A percentile compares a stretch with the other conserved stretches of the same genome.
Conservation (phyloP, 1,284 basidiomycete species). For the Boletus semigastroideus region DNA sequence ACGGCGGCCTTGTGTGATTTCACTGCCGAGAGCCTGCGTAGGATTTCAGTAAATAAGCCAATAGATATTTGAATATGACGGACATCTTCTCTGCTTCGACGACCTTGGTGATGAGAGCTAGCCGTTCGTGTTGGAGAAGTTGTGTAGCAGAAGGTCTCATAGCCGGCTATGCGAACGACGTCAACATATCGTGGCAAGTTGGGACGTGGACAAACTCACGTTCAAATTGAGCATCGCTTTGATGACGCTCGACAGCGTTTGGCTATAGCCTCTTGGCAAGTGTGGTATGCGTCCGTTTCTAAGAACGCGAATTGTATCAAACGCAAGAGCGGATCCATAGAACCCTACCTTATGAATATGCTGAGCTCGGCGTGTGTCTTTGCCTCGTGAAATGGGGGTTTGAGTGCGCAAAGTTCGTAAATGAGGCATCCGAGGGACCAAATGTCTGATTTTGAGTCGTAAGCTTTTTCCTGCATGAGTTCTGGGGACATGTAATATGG, state of each 20-base stretch:
- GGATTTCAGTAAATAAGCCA: neutral
- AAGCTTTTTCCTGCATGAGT: conserved; percentile 92
- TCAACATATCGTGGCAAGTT: neutral
- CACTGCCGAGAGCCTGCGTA: conserved; percentile 49
- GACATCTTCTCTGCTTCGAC: conserved; percentile 80
- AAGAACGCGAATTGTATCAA: conserved; percentile 5
- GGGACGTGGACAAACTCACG: conserved; percentile 42
- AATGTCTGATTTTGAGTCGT: conserved; percentile 97
- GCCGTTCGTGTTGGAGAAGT: conserved; percentile 73
- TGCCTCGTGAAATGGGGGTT: conserved; percentile 89
- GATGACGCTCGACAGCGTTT: conserved; percentile 69
- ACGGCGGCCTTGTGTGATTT: conserved; percentile 61
- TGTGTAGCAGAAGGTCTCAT: conserved; percentile 81
- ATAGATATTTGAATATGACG: conserved; percentile 23
- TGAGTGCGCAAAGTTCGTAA: conserved; percentile 91
- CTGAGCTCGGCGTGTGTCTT: conserved; percentile 85
- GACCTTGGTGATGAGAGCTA: conserved; percentile 72
- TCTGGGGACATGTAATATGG: conserved; percentile 99
- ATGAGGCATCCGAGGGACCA: conserved; percentile 98
- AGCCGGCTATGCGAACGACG: conserved; percentile 57
- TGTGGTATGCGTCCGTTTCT: conserved; percentile 86
- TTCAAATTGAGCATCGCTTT: conserved; percentile 87
- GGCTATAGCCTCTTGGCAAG: conserved; percentile 79
- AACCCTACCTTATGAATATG: conserved; percentile 68
- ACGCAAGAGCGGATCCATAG: neutral